Conservation (phyloP, 495 filamentous ascomycete genomes). For the Rhypophila decipiens region DNA sequence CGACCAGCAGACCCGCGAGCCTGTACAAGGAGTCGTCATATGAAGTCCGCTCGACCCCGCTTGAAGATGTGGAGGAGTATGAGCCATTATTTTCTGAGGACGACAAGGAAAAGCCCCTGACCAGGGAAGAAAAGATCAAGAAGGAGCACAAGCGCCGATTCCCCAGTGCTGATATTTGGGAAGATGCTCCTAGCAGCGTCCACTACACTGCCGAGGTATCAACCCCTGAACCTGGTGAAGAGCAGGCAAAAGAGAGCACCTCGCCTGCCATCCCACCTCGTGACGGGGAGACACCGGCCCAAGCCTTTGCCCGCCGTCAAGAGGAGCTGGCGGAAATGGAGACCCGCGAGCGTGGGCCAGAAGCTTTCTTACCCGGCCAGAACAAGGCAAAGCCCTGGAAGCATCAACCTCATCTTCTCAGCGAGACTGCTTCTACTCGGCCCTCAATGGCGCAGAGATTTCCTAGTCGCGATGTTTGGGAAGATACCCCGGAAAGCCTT, state of each 20-base stretch:
- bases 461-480: slow-evolving; percentile 94
- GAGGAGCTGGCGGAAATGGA: slow-evolving; percentile 50
- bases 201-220: slow-evolving; percentile 80
- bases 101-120: slow-evolving; percentile 38
- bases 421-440: slow-evolving; percentile 42
- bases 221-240: slow-evolving; percentile 60
- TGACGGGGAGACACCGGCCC: slow-evolving; percentile 42
- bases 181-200: slow-evolving; percentile 85
- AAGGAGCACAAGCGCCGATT: slow-evolving; percentile 69
- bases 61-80: slow-evolving; percentile 90
- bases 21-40: slow-evolving; percentile 32
- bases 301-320: slow-evolving; percentile 47
- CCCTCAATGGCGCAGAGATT: slow-evolving; percentile 61
- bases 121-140: slow-evolving; percentile 44
- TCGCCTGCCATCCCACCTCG: slow-evolving; percentile 21
- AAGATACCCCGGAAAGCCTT: slow-evolving; percentile 83
- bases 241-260: slow-evolving; percentile 46
- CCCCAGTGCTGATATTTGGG: slow-evolving; percentile 93
- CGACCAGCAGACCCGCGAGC: slow-evolving; percentile 66
- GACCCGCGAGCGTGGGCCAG: slow-evolving; percentile 23
- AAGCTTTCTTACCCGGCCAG: slow-evolving; percentile 40
- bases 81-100: slow-evolving; percentile 93
- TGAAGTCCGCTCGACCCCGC: slow-evolving; percentile 56
- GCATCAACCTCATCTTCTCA: slow-evolving; percentile 34
- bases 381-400: slow-evolving; percentile 43